A percentile compares a stretch with the other conserved stretches of the same genome.
phyloP scores from a whole-genome alignment of 495 filamentous ascomycete genomes.

The Penicillium waksmanii region DNA sequence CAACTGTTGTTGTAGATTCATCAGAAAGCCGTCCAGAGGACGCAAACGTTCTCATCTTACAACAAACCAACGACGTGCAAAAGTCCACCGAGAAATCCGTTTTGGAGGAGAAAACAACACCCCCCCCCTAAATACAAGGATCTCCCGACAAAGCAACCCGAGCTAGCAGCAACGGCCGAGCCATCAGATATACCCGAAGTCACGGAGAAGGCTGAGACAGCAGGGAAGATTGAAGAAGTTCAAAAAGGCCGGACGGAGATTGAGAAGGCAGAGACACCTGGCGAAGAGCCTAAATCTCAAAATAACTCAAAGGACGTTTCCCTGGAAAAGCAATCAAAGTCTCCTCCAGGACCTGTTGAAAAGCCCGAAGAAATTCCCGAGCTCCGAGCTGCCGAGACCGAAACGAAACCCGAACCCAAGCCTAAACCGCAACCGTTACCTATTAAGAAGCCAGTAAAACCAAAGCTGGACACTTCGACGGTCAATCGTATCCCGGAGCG shows the following conservation, averaged over 20 bases:
- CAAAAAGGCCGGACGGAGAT: background rate
- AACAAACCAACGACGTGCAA: background rate
- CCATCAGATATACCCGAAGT: too few relatives aligned
- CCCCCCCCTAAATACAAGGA: too few relatives aligned
- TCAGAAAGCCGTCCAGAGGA: background rate
- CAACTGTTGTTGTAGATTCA: background rate
- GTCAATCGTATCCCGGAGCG: conserved; percentile 45
- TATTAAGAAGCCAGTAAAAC: conserved; percentile 27
- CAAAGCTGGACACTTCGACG: conserved; percentile 36
- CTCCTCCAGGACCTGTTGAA: background rate
- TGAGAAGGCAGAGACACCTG: background rate
- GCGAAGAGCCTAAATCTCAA: background rate
- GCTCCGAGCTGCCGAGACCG: background rate
- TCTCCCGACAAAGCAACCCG: too few relatives aligned
- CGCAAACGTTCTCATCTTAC: background rate
- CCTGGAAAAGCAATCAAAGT: background rate
- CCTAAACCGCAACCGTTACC: background rate
- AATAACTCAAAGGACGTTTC: background rate
- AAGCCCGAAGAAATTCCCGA: background rate
- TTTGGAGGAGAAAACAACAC: background rate
- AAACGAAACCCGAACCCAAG: conserved; percentile 1
- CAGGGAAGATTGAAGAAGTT: background rate
- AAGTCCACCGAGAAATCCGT: background rate
- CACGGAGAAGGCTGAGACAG: background rate
- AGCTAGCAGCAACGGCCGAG: too few relatives aligned